These are phyloP conservation scores for Sorghum bicolor DNA, from an alignment of 176 grass and related monocot genomes.

Conservation along the genomic window Sorghum_bicolor_NCBIv3 NC_012879.2:5490501-5491000, in stretches of 20 bases:
- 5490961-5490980: not conserved
- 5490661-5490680: not conserved
- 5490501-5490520: not conserved
- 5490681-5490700: not conserved
- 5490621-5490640: not conserved
- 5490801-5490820: not conserved
- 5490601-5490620: not conserved
- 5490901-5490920: not conserved
- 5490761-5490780: not conserved
- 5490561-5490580: not conserved
- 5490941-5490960: not conserved
- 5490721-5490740: not conserved
- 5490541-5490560: not conserved
- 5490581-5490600: not conserved
- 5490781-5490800: not conserved
- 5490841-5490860: not conserved
- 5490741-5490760: not conserved
- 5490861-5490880: too few species aligned
- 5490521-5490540: not conserved
- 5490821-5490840: not conserved
- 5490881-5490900: not conserved
- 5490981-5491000: not conserved
- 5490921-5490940: not conserved
- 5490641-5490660: not conserved
- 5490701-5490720: not conserved